Evolutionary conservation across 192 early-diverging fungal genomes (phyloP), one percentile per base, ranked within the genome.

Genomic region (Mortierella hygrophila): DNA sequence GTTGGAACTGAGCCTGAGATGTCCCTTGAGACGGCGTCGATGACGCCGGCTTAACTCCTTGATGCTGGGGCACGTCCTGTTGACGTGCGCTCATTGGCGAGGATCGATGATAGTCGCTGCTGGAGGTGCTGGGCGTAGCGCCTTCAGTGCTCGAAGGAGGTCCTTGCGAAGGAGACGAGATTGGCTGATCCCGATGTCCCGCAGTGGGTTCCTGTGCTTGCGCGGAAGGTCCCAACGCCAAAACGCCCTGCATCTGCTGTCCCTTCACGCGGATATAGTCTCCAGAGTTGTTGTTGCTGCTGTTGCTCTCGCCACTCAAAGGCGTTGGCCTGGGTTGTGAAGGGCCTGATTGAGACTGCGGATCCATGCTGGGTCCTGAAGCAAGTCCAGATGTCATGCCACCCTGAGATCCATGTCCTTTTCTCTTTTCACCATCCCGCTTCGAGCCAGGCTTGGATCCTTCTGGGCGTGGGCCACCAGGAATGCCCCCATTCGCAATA

Each of bases 401-500:
- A 52, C 52, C 47, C 52, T 32, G 73, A 4, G 38, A 32, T 20
- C 49, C 49, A 38, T 21, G 35, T 9, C 47, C 20, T 23, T 75
- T 37, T 10, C 29, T 52, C 49, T 32, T 38, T 11, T 52, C 37
- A 21, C 49, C 21, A 11, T 75, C 73, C 37, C 70, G 37, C 11
- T 42, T 71, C 8, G 41, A 29, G 0, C 41, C 70, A 11, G 70
- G 47, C 73, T 54, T 35, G 47, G 42, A 49, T 47, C 73, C 52
- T 75, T 47, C 23, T 54, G 42, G 21, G 7, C 72, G 60, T 32
- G 60, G 38, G 38, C 55, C 42, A 42, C 71, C 42, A 46, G 38
- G 26, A 72, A 46, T 72, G 0, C 44, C 44, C 6, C 44, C 41
- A 57, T 82, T 83, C 29, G 77, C 74, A 38, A 77, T 41, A 38